A percentile compares a stretch with the other conserved stretches of the same genome.
These are phyloP conservation scores for Verticillium nubilum DNA, from an alignment of 2,329 filamentous ascomycete genomes.

Conservation along the genomic window DNA sequence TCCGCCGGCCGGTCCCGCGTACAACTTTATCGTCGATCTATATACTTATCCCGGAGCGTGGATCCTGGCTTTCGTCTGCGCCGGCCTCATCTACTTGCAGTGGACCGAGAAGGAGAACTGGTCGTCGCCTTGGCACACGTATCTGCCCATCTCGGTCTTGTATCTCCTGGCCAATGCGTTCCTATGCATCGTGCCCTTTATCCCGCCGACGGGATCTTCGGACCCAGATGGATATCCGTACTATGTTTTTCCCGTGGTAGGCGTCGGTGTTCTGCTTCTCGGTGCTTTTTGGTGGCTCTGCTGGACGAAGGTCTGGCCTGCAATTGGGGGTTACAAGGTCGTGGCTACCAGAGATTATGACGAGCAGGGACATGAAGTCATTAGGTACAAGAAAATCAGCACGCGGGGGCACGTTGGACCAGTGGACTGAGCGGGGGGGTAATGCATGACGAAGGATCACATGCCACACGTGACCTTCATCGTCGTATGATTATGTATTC, in stretches of 20 bases:
- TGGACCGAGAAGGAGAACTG: constrained; percentile 44
- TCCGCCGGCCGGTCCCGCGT: constrained; percentile 61
- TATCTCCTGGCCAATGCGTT: constrained; percentile 48
- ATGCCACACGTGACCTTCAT: neutral
- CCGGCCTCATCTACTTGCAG: constrained; percentile 46
- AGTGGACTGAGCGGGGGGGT: neutral
- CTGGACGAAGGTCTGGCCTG: constrained; percentile 46
- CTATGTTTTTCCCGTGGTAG: constrained; percentile 51
- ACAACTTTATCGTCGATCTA: constrained; percentile 60
- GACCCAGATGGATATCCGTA: constrained; percentile 44
- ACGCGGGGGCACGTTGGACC: constrained; percentile 1
- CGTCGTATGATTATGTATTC: neutral
- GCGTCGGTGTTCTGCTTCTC: constrained; percentile 42
- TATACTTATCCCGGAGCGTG: constrained; percentile 45
- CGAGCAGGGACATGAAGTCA: constrained; percentile 31
- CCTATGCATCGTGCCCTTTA: constrained; percentile 47
- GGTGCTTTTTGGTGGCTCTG: constrained; percentile 47
- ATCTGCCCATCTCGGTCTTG: constrained; percentile 39
- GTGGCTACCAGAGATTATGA: constrained; percentile 36
- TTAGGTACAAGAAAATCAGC: constrained; percentile 31
- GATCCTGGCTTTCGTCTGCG: constrained; percentile 47
- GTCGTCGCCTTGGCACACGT: constrained; percentile 47
- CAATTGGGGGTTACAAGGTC: constrained; percentile 43
- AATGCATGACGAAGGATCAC: neutral
- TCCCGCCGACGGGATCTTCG: constrained; percentile 44